Conservation (phyloP, 2,329 filamentous ascomycete species). For the Blastomyces emzantsi region DNA sequence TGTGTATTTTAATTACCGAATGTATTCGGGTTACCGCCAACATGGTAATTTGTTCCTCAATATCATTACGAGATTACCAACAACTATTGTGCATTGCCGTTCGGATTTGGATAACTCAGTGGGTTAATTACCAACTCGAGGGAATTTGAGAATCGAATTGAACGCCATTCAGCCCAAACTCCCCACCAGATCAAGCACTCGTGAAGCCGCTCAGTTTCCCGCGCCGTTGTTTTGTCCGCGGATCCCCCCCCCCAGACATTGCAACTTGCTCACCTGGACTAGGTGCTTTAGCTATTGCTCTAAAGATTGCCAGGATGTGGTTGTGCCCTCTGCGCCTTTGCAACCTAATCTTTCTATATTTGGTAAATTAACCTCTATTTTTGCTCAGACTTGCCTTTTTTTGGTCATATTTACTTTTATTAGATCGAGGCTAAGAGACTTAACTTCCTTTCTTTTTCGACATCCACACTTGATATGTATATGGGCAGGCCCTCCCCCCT, state of each 20-base stretch:
- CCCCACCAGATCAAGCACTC: background rate
- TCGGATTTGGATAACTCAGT: background rate
- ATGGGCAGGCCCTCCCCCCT: background rate
- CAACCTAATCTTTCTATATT: background rate
- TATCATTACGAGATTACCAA: background rate
- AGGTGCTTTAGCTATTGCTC: background rate
- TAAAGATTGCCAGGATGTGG: background rate
- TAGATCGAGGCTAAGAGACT: background rate
- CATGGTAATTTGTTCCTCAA: background rate
- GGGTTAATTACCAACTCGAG: background rate
- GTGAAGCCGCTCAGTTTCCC: background rate
- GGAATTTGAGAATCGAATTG: background rate
- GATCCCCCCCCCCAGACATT: background rate
- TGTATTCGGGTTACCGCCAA: background rate
- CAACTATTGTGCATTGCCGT: background rate
- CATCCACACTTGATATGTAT: background rate
- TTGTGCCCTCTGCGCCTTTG: background rate
- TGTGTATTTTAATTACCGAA: background rate
- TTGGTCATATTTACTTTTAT: slow-evolving; percentile 3
- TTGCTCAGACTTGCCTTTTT: background rate
- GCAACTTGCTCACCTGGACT: background rate
- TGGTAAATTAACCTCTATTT: background rate
- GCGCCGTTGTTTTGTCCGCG: background rate
- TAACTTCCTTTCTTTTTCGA: background rate
- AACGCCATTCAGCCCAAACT: background rate